Base-by-base conservation (phyloP, 192 early-diverging fungal genomes). In the Backusella morwellensis region DNA sequence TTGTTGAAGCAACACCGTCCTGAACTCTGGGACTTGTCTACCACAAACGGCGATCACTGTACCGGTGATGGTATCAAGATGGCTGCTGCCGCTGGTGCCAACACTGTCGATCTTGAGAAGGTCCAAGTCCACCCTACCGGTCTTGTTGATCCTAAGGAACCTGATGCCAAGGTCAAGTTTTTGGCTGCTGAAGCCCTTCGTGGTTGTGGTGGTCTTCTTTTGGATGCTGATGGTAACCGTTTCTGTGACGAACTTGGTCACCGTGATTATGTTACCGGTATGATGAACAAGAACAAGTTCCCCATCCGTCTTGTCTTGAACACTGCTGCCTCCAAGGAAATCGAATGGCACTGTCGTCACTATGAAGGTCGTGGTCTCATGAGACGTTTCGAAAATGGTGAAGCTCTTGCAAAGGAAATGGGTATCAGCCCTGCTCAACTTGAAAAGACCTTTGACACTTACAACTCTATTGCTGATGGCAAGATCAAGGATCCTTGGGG, bases 41-140 rank as follows among this genome's bases (percentile, higher is more conserved):
- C 97, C 12, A 98, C 97, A 66, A 98, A 97, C 81, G 96, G 96
- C 77, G 91, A 95, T 79, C 95, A 96, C 90, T 95, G 93, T 75
- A 96, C 96, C 42, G 96, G 96, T 78, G 96, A 98, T 81, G 97
- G 97, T 80, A 91, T 97, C 84, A 94, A 95, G 85, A 92, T 98
- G 90, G 85, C 92, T 47, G 77, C 88, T 29, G 91, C 87, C 14
- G 85, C 91, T 68, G 96, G 96, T 41, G 95, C 91, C 32, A 93
- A 92, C 86, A 90, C 92, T 68, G 92, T 97, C 71, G 95, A 97
- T 86, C 92, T 98, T 90, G 95, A 98, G 74, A 97, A 95, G 84
- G 94, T 98, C 68, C 97, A 98, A 85, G 95, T 98, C 40, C 95
- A 98, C 79, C 97, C 97, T n/a, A 98, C 97, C 35, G 97, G 97